Conservation (phyloP, 2,329 filamentous ascomycete species). For the Aspergillus caelatus region DNA sequence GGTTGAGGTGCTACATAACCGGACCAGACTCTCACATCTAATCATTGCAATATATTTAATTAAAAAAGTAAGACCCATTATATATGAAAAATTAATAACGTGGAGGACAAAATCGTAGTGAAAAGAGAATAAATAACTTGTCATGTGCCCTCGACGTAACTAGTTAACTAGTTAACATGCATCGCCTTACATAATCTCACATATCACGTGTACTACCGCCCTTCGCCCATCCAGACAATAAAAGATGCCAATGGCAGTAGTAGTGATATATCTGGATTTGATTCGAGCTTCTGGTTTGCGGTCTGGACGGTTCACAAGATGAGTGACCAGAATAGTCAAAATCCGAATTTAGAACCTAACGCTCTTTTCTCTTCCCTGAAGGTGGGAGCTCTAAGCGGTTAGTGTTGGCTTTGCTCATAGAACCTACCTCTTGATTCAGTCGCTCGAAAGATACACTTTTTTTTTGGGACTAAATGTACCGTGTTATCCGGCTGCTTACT, state of each 20-base stretch:
- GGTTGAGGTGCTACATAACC: neutral
- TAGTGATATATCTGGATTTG: neutral
- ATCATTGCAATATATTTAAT: neutral
- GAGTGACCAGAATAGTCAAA: constrained; percentile 24
- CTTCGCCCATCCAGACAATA: neutral
- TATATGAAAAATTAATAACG: neutral
- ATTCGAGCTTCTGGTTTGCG: neutral
- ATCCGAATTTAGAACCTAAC: constrained; percentile 22
- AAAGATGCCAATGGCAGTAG: constrained; percentile 1
- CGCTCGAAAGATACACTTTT: neutral
- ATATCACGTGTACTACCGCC: constrained; percentile 9
- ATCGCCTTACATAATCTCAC: constrained; percentile 6
- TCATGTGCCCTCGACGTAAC: neutral
- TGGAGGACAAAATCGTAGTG: neutral
- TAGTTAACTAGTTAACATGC: neutral
- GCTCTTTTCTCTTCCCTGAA: constrained; percentile 52
- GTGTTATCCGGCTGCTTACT: neutral
- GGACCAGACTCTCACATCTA: neutral
- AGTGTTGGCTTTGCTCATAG: constrained; percentile 26
- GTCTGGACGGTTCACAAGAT: constrained; percentile 26
- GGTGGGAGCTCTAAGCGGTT: constrained; percentile 64
- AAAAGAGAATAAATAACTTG: neutral
- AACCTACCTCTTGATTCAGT: neutral
- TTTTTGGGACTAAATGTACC: neutral
- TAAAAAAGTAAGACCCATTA: neutral